Evolutionary conservation across 441 rosid species (phyloP).

Genomic region (Gossypium gossypioides): DNA sequence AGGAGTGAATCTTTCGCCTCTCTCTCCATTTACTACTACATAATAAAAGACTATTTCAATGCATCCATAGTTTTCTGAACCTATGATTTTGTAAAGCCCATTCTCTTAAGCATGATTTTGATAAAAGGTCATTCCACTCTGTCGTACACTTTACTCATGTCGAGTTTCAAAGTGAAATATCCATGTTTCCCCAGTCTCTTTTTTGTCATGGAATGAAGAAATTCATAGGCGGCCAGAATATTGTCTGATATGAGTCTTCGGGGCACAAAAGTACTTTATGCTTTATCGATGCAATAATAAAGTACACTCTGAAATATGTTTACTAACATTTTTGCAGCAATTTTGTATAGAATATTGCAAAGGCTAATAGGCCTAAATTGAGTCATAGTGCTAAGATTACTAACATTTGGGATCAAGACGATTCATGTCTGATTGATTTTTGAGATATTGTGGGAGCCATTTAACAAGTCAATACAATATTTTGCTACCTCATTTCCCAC

Average conservation of each 20-base stretch:
- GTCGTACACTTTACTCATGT: too few species aligned
- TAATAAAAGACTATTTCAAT: too few species aligned
- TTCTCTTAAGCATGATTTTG: background rate
- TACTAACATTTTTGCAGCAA: background rate
- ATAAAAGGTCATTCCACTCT: background rate
- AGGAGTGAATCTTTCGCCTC: background rate
- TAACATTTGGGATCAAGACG: background rate
- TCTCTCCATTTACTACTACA: background rate
- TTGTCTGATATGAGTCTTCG: background rate
- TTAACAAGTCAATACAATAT: background rate
- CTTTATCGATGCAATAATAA: background rate
- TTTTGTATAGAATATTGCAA: background rate
- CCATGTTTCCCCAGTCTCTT: background rate
- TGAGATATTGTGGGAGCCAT: background rate
- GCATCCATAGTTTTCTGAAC: background rate
- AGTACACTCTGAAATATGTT: background rate
- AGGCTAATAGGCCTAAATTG: background rate
- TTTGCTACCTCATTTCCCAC: background rate
- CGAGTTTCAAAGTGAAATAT: background rate
- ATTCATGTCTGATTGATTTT: background rate
- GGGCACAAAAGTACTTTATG: background rate
- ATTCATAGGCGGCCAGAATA: background rate
- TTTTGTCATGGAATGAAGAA: too few species aligned
- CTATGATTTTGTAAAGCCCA: background rate
- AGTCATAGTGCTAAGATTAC: background rate